phyloP scores from a whole-genome alignment of 768 basidiomycete genomes.

The Rhodotorula diobovata region DNA sequence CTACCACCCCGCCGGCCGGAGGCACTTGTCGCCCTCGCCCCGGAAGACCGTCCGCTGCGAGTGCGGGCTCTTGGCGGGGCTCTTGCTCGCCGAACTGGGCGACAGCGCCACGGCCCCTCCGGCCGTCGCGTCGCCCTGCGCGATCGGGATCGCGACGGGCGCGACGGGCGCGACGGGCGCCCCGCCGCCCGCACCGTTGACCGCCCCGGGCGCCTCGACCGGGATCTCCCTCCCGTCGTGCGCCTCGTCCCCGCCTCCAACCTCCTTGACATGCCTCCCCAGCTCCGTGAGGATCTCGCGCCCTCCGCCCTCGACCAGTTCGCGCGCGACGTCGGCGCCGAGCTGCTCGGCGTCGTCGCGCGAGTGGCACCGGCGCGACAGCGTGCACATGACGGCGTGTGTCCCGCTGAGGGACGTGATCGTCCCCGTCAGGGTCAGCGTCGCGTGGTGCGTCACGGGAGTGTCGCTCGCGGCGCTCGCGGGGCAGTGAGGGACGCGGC shows the following conservation, averaged over 20 bases:
- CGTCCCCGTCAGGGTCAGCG: constrained; percentile 66
- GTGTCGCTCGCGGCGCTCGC: not conserved
- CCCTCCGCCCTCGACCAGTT: constrained; percentile 67
- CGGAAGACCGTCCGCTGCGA: constrained; percentile 10
- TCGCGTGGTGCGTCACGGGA: constrained; percentile 37
- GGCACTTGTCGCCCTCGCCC: constrained; percentile 14
- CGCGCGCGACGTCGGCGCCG: constrained; percentile 63
- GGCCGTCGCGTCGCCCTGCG: not conserved
- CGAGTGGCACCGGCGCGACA: constrained; percentile 56
- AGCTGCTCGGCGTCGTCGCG: constrained; percentile 63
- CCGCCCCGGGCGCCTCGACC: not conserved
- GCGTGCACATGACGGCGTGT: constrained; percentile 64
- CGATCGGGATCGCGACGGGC: not conserved
- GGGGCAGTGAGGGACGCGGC: constrained; percentile 1
- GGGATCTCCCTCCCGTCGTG: constrained; percentile 13
- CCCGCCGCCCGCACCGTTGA: no score
- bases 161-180: not conserved
- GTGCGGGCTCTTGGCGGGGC: constrained; percentile 21
- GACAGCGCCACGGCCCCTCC: not conserved
- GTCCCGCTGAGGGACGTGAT: constrained; percentile 77
- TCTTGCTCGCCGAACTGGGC: not conserved
- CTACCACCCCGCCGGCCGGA: constrained; percentile 22
- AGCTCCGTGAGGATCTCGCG: constrained; percentile 77
- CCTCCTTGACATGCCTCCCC: constrained; percentile 48
- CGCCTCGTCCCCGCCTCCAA: not conserved